These are phyloP conservation scores for Lactifluus rugatus DNA, from an alignment of 768 basidiomycete species.

Conservation along the genomic window DNA sequence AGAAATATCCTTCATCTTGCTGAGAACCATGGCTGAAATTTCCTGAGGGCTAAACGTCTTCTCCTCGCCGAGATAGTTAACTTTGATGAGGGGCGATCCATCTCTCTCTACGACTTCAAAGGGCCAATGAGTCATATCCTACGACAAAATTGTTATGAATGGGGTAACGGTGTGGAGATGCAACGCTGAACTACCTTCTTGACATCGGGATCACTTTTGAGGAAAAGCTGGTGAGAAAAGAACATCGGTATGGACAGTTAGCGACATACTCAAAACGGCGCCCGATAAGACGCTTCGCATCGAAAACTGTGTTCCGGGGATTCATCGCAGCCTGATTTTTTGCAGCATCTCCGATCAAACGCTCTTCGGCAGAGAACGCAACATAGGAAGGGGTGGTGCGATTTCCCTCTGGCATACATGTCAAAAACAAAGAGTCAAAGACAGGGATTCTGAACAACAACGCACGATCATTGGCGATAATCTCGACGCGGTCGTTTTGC, in stretches of 20 bases:
- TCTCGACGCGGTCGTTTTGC: conserved; percentile 99
- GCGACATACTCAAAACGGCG: conserved; percentile 80
- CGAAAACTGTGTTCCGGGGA: conserved; percentile 97
- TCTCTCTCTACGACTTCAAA: conserved; percentile 96
- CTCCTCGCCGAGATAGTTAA: conserved; percentile 88
- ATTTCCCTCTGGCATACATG: conserved; percentile 69
- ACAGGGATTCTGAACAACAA: conserved; percentile 18
- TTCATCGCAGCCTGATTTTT: conserved; percentile 99
- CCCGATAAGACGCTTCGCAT: conserved; percentile 98
- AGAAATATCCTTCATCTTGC: conserved; percentile 99
- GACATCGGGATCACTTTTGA: conserved; percentile 77
- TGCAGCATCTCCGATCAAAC: conserved; percentile 96
- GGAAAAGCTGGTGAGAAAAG: conserved; percentile 13
- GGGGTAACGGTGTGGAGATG: background rate
- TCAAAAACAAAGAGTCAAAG: conserved; percentile 3
- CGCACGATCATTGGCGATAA: conserved; percentile 95
- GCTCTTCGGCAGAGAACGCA: conserved; percentile 93
- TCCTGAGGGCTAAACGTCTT: conserved; percentile 98
- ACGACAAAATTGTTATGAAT: conserved; percentile 8
- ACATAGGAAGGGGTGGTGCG: conserved; percentile 99
- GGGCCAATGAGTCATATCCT: conserved; percentile 97
- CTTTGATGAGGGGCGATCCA: conserved; percentile 93
- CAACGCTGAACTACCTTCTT: conserved; percentile 53
- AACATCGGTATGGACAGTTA: background rate
- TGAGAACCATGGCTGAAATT: conserved; percentile 99